Base-by-base conservation (phyloP, 2,329 filamentous ascomycete genomes). In the Alternaria sp. region DNA sequence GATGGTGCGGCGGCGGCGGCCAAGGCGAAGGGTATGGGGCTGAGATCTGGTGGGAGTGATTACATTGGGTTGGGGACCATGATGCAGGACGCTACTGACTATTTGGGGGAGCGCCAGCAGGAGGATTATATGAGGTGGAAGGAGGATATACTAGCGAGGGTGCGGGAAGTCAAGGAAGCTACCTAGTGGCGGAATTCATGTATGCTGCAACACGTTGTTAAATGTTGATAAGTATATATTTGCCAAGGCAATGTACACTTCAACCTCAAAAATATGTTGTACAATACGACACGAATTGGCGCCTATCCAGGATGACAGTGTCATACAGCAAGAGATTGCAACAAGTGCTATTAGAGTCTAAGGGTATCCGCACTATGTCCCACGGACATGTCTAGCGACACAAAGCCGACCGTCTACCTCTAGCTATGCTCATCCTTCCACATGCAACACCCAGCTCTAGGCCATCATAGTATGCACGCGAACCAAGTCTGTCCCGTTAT, bases 21-120 rank as follows among this genome's bases (percentile, higher is more conserved):
- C 54, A 64, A 76, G 40, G 71, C 79, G 55, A 52, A 79, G 80
- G n/a, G 80, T 79, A 57, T 79, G 74, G 71, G 75, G 75, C 49
- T 77, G 76, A 61, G 81, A 83, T 70, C 80, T 77, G 73, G 81
- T 83, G 65, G 86, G 59, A 82, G 74, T 57, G 71, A 72, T 30
- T 76, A 77, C 44, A 78, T 85, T 80, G 88, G 78, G 77, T 64
- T 85, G 15, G 83, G 83, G 2, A 91, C 89, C 3, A 93, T 93
- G 91, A 88, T 94, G 70, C 91, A 93, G 77, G 89, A 90, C 67
- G 86, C 86, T 50, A 89, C 91, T 71, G 90, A 93, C 72, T 92
- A 89, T 72, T 78, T 94, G 70, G 90, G 89, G 66, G 87, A 90
- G 52, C 82, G 85, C 64, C 88, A 87, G 68, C 84, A 85, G 69